These are phyloP conservation scores for Ceratobasidium sp. DNA, from an alignment of 1,284 basidiomycete species.

Conservation along the genomic window DNA sequence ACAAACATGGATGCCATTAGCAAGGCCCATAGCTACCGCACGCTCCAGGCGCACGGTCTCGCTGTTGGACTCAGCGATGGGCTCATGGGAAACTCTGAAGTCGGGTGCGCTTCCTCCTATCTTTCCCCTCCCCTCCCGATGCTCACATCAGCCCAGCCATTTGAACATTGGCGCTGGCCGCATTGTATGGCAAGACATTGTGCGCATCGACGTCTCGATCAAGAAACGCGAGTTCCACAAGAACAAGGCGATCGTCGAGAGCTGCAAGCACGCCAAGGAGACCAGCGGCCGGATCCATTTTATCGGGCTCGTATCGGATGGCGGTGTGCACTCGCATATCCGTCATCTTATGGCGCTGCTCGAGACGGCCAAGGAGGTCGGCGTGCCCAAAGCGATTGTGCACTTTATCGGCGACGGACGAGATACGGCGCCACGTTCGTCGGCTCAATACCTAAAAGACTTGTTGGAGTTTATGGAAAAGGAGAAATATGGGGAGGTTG, in stretches of 20 bases:
- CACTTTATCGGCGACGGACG: constrained; percentile 92
- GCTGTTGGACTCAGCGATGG: constrained; percentile 89
- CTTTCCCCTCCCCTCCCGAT: background rate
- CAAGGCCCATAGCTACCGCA: constrained; percentile 73
- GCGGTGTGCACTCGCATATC: constrained; percentile 94
- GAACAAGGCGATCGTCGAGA: constrained; percentile 71
- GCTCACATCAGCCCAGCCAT: constrained; percentile 61
- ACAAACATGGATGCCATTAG: constrained; percentile 87
- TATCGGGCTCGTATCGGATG: constrained; percentile 86
- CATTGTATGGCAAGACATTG: constrained; percentile 94
- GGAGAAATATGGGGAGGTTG: constrained; percentile 64
- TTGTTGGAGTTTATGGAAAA: constrained; percentile 78
- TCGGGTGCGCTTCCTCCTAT: constrained; percentile 64
- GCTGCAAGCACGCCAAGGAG: constrained; percentile 77
- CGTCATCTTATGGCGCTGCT: constrained; percentile 84
- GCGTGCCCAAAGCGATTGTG: constrained; percentile 82
- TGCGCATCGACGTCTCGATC: constrained; percentile 87
- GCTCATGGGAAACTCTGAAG: constrained; percentile 95
- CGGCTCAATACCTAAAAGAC: constrained; percentile 74
- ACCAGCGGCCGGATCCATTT: constrained; percentile 82
- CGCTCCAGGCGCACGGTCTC: constrained; percentile 81
- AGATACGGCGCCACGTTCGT: constrained; percentile 85
- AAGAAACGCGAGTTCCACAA: constrained; percentile 87
- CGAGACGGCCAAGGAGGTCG: constrained; percentile 82
- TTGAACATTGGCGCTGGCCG: constrained; percentile 91